These are phyloP conservation scores for Spergularia azorica DNA, from an alignment of 179 eudicot species.

Conservation along the genomic window DNA sequence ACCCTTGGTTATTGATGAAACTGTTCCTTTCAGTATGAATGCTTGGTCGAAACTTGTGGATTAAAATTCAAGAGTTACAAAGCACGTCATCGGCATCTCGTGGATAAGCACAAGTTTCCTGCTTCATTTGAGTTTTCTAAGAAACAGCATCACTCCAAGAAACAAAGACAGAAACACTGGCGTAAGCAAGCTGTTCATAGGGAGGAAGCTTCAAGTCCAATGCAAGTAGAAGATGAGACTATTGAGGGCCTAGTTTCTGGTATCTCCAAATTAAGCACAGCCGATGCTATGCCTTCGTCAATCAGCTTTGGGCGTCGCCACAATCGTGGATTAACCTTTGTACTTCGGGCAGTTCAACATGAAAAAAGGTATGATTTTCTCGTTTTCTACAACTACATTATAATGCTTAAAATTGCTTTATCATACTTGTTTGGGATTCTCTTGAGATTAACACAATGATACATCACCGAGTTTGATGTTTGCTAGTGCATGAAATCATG, in stretches of 20 bases:
- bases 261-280: conserved; percentile 67
- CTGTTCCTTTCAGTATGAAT: conserved; percentile 63
- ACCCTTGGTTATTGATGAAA: neutral
- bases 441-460: neutral
- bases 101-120: conserved; percentile 93
- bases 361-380: conserved; percentile 35
- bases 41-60: conserved; percentile 88
- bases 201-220: conserved; percentile 52
- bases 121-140: conserved; percentile 76
- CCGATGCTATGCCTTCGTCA: conserved; percentile 63
- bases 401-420: neutral
- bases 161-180: conserved; percentile 64
- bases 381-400: conserved; percentile 12
- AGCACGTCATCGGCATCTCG: conserved; percentile 84
- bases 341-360: conserved; percentile 72
- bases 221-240: conserved; percentile 74
- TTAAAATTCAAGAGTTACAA: conserved; percentile 77
- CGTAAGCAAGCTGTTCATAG: conserved; percentile 45
- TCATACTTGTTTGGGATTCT: neutral
- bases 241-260: conserved; percentile 72
- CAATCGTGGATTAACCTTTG: conserved; percentile 68
- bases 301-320: conserved; percentile 86
- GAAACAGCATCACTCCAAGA: conserved; percentile 78
- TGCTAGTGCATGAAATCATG: neutral
- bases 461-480: neutral